Evolutionary conservation across 202 grass and related monocot species (phyloP).

Genomic region (Thinopyrum obtusiflorum): DNA sequence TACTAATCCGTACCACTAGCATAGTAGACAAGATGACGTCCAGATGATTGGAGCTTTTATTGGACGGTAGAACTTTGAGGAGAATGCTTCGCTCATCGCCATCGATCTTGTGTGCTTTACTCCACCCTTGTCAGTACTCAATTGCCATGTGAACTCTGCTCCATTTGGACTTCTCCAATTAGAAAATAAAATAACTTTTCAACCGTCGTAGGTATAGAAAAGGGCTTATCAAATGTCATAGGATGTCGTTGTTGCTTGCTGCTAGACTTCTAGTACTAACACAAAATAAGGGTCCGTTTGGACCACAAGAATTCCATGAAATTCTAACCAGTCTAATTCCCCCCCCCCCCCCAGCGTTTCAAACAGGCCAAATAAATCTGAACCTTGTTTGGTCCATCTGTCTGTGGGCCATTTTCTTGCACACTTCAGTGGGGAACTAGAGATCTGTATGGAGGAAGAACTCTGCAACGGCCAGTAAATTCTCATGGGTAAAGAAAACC

Average conservation of each 20-base stretch:
- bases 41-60: constrained; percentile 11
- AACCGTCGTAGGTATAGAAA: too few species aligned
- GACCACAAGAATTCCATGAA: neutral
- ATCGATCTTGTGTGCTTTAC: constrained; percentile 4
- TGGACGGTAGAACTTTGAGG: constrained; percentile 3
- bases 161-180: neutral
- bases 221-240: neutral
- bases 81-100: neutral
- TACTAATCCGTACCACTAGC: too few species aligned
- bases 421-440: neutral
- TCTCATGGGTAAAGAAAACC: neutral
- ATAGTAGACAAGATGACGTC: constrained; percentile 3
- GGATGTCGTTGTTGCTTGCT: neutral
- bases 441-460: neutral
- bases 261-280: too few species aligned
- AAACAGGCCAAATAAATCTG: neutral
- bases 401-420: neutral
- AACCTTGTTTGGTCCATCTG: neutral
- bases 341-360: too few species aligned
- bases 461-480: neutral
- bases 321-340: too few species aligned
- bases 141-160: neutral
- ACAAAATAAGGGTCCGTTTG: neutral
- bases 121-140: constrained; percentile 17
- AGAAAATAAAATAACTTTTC: neutral